Evolutionary conservation across 2,329 filamentous ascomycete genomes (phyloP), one percentile per base, ranked within the genome.

Genomic region (Alternaria tenuissima): DNA sequence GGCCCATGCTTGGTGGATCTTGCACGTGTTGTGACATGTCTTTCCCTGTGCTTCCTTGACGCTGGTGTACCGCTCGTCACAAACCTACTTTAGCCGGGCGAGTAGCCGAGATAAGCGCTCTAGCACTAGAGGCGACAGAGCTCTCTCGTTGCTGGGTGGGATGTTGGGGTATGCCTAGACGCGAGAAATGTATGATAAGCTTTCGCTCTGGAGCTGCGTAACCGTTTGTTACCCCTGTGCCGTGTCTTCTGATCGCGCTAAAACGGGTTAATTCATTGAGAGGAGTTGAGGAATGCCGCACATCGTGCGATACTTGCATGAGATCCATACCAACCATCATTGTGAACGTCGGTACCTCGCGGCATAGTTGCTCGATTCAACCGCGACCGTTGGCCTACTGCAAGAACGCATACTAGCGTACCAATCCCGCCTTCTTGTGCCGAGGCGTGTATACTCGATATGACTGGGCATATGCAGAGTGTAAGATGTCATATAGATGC

Each of bases 361-460:
- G 41, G 55, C 26, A 51, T 44, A 56, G 30, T 53, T 53, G 12
- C 44, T 51, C n/a, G 22, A 54, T 51, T 36, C 26, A 30, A 62
- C 59, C 62, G 63, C 52, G 51, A 59, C 63, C 63, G 67, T 66
- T 68, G 52, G 49, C 22, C 65, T 66, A 66, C 57, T 63, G 63
- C 53, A 59, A 52, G 46, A 49, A 46, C 48, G 55, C 54, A 49
- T 61, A 46, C 28, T 69, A 69, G 65, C 56, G 65, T 68, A 59
- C 66, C 65, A 56, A 30, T 26, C 22, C 46, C 57, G 43, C 16
- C 42, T 59, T 41, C 28, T 47, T 55, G 28, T 28, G 28, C 39
- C 44, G 46, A 57, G 20, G 32, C 16, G 34, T 41, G 14, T 46
- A 34, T 34, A 24, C 30, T 26, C 11, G 12, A 34, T 16, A 24